phyloP scores from a whole-genome alignment of 352 stramenopile species.

The Phytopythium chamaehyphon region DNA sequence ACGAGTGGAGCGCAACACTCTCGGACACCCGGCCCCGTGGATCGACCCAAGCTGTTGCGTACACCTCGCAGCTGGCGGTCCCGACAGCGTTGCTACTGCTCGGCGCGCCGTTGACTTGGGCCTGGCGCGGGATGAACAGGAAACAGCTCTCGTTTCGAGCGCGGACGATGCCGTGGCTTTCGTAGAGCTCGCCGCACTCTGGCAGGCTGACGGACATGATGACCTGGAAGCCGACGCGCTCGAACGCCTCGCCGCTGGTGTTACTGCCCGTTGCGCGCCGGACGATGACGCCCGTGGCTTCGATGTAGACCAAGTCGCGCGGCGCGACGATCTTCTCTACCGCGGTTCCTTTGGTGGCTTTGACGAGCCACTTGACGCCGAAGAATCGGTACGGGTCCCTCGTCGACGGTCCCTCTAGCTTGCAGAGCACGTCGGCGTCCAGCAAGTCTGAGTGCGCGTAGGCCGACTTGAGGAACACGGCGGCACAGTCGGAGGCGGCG shows the following conservation, averaged over 20 bases:
- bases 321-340: conserved; percentile 38
- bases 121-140: conserved; percentile 29
- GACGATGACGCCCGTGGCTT: conserved; percentile 55
- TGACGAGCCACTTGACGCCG: conserved; percentile 67
- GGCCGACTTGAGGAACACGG: conserved; percentile 52
- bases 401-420: conserved; percentile 47
- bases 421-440: conserved; percentile 50
- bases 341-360: conserved; percentile 30
- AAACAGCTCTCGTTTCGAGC: conserved; percentile 35
- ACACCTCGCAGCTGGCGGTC: conserved; percentile 26
- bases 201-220: conserved; percentile 57
- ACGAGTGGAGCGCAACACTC: conserved; percentile 23
- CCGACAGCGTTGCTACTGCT: background rate
- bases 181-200: conserved; percentile 23
- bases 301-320: conserved; percentile 63
- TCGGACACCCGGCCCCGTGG: conserved; percentile 25
- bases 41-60: conserved; percentile 25
- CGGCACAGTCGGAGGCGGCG: conserved; percentile 44
- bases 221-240: conserved; percentile 61
- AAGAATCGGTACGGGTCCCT: conserved; percentile 63
- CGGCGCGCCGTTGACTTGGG: conserved; percentile 5
- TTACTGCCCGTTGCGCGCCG: conserved; percentile 8
- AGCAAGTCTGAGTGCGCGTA: conserved; percentile 41
- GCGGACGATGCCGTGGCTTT: conserved; percentile 29
- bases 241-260: conserved; percentile 29